phyloP scores from a whole-genome alignment of 2,329 filamentous ascomycete species.

The Clathrospora elynae region DNA sequence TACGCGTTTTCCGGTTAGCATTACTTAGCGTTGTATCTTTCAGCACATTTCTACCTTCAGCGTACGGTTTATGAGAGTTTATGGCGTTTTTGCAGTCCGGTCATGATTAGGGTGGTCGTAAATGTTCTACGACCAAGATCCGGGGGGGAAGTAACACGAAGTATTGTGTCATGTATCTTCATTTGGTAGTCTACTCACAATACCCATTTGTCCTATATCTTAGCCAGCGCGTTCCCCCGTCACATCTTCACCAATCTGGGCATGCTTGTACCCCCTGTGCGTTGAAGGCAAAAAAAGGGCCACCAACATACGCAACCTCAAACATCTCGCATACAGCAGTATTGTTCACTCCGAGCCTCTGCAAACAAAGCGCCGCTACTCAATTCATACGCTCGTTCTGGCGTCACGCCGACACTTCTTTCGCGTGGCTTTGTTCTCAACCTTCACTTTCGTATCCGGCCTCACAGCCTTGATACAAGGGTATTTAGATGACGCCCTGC shows the following conservation, averaged over 20 bases:
- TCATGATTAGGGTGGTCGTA: conserved; percentile 1
- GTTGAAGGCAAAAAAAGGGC: not conserved
- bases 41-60: conserved; percentile 12
- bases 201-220: conserved; percentile 12
- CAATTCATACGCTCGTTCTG: not conserved
- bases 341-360: not conserved
- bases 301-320: not conserved
- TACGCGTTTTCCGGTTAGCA: conserved; percentile 46
- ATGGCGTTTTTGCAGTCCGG: conserved; percentile 8
- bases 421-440: conserved; percentile 12
- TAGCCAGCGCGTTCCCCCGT: not conserved
- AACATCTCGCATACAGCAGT: not conserved
- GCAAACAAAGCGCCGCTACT: conserved; percentile 6
- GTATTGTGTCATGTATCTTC: conserved; percentile 12
- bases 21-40: conserved; percentile 6
- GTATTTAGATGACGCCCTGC: conserved; percentile 9
- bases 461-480: not conserved
- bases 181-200: conserved; percentile 21
- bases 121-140: conserved; percentile 2
- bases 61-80: conserved; percentile 6
- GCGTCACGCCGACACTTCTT: not conserved
- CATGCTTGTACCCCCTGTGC: not conserved
- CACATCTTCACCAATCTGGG: not conserved
- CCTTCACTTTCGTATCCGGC: conserved; percentile 2
- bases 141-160: not conserved